Percentiles rank a stretch among this genome's conserved stretches.
Evolutionary conservation across 176 grass and related monocot genomes (phyloP).

Genomic region (Juncus effusus): DNA sequence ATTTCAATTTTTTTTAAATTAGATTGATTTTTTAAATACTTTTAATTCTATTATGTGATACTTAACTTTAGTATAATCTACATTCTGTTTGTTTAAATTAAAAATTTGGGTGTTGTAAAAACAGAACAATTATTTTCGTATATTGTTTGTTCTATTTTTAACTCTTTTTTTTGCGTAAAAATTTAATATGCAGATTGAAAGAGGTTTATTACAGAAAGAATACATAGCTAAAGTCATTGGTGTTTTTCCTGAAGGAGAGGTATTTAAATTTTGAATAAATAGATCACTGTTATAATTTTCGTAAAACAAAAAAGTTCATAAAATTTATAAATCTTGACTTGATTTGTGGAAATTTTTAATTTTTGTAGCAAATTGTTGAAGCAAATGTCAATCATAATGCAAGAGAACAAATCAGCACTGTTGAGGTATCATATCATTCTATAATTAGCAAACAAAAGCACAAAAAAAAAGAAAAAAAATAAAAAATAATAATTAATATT

Average conservation of each 20-base stretch:
- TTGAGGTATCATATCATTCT: conserved; percentile 46
- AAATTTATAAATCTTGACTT: not conserved
- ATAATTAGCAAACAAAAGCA: too few species aligned
- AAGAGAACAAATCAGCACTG: conserved; percentile 78
- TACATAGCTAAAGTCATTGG: conserved; percentile 95
- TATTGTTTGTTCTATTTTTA: not conserved
- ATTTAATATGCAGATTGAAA: conserved; percentile 52
- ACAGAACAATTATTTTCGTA: not conserved
- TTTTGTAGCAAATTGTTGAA: conserved; percentile 72
- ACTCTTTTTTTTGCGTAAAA: conserved; percentile 18
- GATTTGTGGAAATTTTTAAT: not conserved
- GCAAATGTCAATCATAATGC: conserved; percentile 87
- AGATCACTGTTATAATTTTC: not conserved
- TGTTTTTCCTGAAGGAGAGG: conserved; percentile 84
- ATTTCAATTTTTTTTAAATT: too few species aligned
- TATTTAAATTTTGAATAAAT: conserved; percentile 24
- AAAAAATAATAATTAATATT: not conserved
- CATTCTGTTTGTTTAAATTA: conserved; percentile 12
- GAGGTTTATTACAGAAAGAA: conserved; percentile 74
- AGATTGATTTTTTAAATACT: not conserved
- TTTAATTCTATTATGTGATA: not conserved
- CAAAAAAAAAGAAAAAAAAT: not conserved
- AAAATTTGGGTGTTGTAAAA: not conserved
- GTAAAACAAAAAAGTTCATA: not conserved
- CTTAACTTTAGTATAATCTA: not conserved